Base-by-base conservation (phyloP, 2,329 filamentous ascomycete genomes). In the Lanzia echinophila region DNA sequence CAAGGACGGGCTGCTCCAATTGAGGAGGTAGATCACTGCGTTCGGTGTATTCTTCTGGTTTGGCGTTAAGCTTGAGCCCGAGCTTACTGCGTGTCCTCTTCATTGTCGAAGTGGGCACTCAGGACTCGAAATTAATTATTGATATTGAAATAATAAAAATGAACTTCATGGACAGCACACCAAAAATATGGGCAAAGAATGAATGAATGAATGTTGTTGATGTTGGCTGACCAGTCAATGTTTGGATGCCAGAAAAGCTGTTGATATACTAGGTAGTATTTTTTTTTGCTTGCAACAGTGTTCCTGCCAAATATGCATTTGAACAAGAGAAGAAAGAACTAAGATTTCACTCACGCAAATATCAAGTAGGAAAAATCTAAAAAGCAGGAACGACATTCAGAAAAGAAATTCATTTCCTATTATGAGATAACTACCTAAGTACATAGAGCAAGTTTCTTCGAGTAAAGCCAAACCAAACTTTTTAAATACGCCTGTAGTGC, bases 401-500 rank as follows among this genome's bases (percentile, higher is more conserved):
- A 42, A 53, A 22, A 17, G 44, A 48, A 19, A 47, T 11, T 22
- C 41, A 17, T 56, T 46, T 56, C 61, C 60, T 57, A 60, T 54
- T 53, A 48, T 33, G 36, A 22, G 24, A 34, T 53, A 48, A 48
- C 34, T 48, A 28, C n/a, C n/a, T 45, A 51, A 46, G 8, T 28
- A 41, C 17, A 41, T 41, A 10, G 17, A 43, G 28, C 33, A 32
- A 10, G 33, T 54, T 32, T 31, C 47, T 39, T 36, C 52, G 33
- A 11, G 20, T 54, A 53, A 38, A 54, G 50, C 49, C 56, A 59
- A 59, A 54, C 47, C 54, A 47, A 58, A 65, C 60, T 66, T 67
- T 66, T 53, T n/a, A 55, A 59, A 62, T 61, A 59, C 65, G 64
- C 66, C 64, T 60, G 54, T 55, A 53, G 65, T 65, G 60, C 61